A percentile compares a stretch with the other conserved stretches of the same genome.
phyloP scores from a whole-genome alignment of 2,329 filamentous ascomycete species.

The Apiospora rasikravindrae region DNA sequence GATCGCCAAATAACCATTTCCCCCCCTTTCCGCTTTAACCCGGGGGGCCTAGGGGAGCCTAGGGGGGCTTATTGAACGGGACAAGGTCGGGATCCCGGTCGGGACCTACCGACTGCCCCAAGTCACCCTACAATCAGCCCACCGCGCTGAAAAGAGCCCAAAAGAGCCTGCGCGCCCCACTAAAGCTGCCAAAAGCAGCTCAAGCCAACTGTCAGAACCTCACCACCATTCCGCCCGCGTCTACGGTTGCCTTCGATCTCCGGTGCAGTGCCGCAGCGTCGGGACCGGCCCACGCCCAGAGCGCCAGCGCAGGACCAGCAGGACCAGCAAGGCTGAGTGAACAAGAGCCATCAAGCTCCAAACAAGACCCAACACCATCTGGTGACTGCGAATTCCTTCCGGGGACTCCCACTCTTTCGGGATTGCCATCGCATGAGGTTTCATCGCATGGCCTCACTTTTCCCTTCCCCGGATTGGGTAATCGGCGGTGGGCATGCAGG shows the following conservation, averaged over 20 bases:
- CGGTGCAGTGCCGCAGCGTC: not conserved
- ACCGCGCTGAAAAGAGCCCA: conserved; percentile 5
- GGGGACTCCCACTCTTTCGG: not conserved
- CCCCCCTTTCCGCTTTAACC: conserved; percentile 12
- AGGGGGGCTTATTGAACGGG: not conserved
- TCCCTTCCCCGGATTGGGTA: not conserved
- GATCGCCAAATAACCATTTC: conserved; percentile 8
- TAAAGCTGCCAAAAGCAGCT: not conserved
- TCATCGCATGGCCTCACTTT: conserved; percentile 15
- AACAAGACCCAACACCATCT: not conserved
- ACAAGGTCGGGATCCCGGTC: conserved; percentile 10
- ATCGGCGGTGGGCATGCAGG: not conserved
- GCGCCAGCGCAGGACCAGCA: not conserved
- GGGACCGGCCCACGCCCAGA: not conserved
- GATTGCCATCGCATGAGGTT: conserved; percentile 16
- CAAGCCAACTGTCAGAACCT: conserved; percentile 13
- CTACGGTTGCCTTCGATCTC: conserved; percentile 18
- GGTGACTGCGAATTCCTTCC: not conserved
- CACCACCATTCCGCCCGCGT: conserved; percentile 11
- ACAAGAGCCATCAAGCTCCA: not conserved
- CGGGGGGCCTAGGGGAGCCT: not conserved
- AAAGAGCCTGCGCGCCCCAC: not conserved
- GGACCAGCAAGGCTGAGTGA: conserved; percentile 4
- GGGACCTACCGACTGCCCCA: conserved; percentile 8
- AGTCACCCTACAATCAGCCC: conserved; percentile 15